Evolutionary conservation across 2,329 filamentous ascomycete genomes (phyloP).

Genomic region (Amphichorda felina): DNA sequence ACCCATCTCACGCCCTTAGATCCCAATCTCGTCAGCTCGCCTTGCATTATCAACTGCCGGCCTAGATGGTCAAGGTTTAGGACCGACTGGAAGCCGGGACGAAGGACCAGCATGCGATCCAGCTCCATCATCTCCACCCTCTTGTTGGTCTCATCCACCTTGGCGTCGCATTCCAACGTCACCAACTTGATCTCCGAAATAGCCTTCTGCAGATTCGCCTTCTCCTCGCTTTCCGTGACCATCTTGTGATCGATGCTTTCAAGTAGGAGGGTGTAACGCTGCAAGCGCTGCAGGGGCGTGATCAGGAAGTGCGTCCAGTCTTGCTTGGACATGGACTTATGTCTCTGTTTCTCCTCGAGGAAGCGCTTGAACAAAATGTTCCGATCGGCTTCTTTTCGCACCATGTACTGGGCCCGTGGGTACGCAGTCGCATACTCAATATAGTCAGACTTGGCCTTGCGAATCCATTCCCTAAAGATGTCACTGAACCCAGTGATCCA

Average conservation of each 20-base stretch:
- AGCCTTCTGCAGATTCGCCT: slow-evolving; percentile 68
- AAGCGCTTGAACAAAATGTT: slow-evolving; percentile 84
- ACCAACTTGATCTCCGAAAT: slow-evolving; percentile 88
- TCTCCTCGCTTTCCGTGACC: slow-evolving; percentile 76
- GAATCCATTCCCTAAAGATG: slow-evolving; percentile 96
- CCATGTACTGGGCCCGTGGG: slow-evolving; percentile 69
- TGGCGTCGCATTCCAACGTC: slow-evolving; percentile 80
- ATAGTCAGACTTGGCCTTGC: slow-evolving; percentile 81
- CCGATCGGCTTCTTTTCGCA: slow-evolving; percentile 72
- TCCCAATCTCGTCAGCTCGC: slow-evolving; percentile 80
- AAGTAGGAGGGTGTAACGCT: slow-evolving; percentile 78
- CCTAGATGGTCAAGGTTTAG: slow-evolving; percentile 92
- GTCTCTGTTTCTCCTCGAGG: slow-evolving; percentile 64
- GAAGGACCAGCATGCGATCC: slow-evolving; percentile 67
- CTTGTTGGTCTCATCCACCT: slow-evolving; percentile 84
- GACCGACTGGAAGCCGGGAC: slow-evolving; percentile 79
- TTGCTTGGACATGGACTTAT: slow-evolving; percentile 70
- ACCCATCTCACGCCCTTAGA: slow-evolving; percentile 86
- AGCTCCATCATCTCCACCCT: slow-evolving; percentile 84
- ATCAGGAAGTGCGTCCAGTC: slow-evolving; percentile 95
- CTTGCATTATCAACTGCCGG: slow-evolving; percentile 76
- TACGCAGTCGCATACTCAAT: slow-evolving; percentile 86
- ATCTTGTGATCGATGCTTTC: slow-evolving; percentile 77
- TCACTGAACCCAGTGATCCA: slow-evolving; percentile 93
- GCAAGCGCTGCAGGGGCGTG: slow-evolving; percentile 81